These are phyloP conservation scores for Blastobotrys peoriensis DNA, from an alignment of 805 yeast species.

Conservation along the genomic window DNA sequence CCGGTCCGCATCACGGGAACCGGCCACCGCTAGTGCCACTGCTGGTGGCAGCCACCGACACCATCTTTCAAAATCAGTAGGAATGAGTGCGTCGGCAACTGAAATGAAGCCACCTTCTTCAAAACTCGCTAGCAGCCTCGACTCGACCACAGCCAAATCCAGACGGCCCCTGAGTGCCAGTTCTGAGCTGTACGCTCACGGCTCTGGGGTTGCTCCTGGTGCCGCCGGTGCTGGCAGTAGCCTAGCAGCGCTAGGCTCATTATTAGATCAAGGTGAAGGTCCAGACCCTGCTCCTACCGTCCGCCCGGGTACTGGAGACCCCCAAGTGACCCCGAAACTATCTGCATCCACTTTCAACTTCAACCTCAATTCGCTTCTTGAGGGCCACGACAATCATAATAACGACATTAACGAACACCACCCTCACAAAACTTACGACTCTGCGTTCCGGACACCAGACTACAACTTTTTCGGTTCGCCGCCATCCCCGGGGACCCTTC, in stretches of 20 bases:
- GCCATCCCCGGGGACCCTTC: not conserved
- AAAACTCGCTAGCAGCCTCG: not conserved
- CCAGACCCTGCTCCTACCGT: too few relatives aligned
- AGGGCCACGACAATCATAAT: constrained; percentile 5
- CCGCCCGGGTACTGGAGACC: too few relatives aligned
- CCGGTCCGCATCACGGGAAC: not conserved
- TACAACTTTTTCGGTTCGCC: not conserved
- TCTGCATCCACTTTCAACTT: constrained; percentile 14
- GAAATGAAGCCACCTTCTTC: not conserved
- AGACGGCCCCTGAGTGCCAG: too few relatives aligned
- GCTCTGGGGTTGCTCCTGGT: too few relatives aligned
- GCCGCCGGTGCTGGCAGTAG: too few relatives aligned
- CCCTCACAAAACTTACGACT: not conserved
- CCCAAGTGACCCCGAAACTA: constrained; percentile 3
- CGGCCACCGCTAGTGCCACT: not conserved
- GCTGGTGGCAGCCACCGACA: not conserved
- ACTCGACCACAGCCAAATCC: too few relatives aligned
- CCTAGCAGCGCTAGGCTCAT: too few relatives aligned
- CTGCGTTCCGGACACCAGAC: not conserved
- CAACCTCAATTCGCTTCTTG: constrained; percentile 18
- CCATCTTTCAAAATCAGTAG: not conserved
- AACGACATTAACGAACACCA: constrained; percentile 4
- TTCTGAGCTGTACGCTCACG: too few relatives aligned
- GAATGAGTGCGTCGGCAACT: not conserved
- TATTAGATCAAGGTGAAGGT: too few relatives aligned